Percentiles rank a stretch among this genome's conserved stretches.
Evolutionary conservation across 495 filamentous ascomycete genomes (phyloP).

Genomic region (Margaritispora aquatica): DNA sequence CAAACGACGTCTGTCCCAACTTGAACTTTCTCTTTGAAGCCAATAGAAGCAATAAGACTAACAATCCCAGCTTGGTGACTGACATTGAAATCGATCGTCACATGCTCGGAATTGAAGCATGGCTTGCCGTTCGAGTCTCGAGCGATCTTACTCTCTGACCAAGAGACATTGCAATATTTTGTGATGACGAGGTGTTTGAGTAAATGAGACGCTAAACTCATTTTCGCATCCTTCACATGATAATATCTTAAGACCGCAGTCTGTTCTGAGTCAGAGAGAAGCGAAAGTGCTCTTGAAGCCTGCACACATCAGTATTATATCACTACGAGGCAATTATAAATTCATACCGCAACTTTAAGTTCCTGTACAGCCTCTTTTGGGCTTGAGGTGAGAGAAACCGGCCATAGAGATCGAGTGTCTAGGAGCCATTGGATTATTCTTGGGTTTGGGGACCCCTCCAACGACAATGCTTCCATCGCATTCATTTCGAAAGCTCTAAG

Average conservation of each 20-base stretch:
- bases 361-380: slow-evolving; percentile 16
- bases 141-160: slow-evolving; percentile 55
- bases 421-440: slow-evolving; percentile 25
- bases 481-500: no score
- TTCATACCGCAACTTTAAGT: slow-evolving; percentile 14
- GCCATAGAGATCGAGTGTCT: slow-evolving; percentile 24
- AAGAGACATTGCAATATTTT: slow-evolving; percentile 55
- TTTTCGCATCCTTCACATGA: slow-evolving; percentile 57
- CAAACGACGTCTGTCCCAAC: slow-evolving; percentile 72
- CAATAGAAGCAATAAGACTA: slow-evolving; percentile 41
- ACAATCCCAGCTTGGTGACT: slow-evolving; percentile 82
- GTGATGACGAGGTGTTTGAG: slow-evolving; percentile 73
- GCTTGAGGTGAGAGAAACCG: slow-evolving; percentile 11
- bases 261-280: slow-evolving; percentile 49
- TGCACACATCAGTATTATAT: slow-evolving; percentile 18
- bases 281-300: slow-evolving; percentile 47
- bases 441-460: background rate
- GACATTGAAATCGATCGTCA: slow-evolving; percentile 76
- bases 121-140: slow-evolving; percentile 58
- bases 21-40: slow-evolving; percentile 26
- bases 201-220: slow-evolving; percentile 67
- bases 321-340: background rate
- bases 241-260: slow-evolving; percentile 47
- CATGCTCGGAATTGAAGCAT: slow-evolving; percentile 33
- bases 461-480: background rate